phyloP scores from a whole-genome alignment of 495 filamentous ascomycete genomes.

The Xylaria nigripes region DNA sequence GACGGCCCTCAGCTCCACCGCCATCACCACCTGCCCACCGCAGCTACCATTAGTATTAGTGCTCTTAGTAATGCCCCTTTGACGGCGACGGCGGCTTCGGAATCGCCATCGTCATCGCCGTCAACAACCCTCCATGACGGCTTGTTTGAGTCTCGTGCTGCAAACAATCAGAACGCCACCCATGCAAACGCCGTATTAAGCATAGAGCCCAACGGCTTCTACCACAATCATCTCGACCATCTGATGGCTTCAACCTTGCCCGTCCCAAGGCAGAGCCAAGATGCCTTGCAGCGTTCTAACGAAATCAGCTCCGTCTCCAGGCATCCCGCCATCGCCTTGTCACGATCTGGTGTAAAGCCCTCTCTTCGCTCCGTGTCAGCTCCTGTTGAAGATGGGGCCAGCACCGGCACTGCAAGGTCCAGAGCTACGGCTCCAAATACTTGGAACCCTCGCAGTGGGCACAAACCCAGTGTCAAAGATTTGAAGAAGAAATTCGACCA shows the following conservation, averaged over 20 bases:
- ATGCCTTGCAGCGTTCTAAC: conserved; percentile 23
- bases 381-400: conserved; percentile 36
- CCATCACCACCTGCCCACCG: conserved; percentile 1
- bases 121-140: conserved; percentile 13
- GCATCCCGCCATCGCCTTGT: conserved; percentile 24
- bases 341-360: conserved; percentile 23
- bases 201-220: conserved; percentile 37
- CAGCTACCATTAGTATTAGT: neutral
- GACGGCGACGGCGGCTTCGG: conserved; percentile 3
- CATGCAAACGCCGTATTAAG: conserved; percentile 26
- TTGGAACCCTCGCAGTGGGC: conserved; percentile 18
- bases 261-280: conserved; percentile 23
- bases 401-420: conserved; percentile 21
- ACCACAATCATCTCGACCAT: conserved; percentile 37
- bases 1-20: conserved; percentile 16
- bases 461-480: conserved; percentile 46
- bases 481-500: conserved; percentile 48
- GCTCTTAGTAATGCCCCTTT: neutral
- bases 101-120: neutral
- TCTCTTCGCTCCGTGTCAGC: conserved; percentile 41
- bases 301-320: conserved; percentile 32
- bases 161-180: conserved; percentile 31
- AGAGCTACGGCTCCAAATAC: conserved; percentile 20
- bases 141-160: conserved; percentile 30
- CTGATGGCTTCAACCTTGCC: conserved; percentile 29